Evolutionary conservation across 495 filamentous ascomycete species (phyloP).

Genomic region (Talaromyces adpressus): DNA sequence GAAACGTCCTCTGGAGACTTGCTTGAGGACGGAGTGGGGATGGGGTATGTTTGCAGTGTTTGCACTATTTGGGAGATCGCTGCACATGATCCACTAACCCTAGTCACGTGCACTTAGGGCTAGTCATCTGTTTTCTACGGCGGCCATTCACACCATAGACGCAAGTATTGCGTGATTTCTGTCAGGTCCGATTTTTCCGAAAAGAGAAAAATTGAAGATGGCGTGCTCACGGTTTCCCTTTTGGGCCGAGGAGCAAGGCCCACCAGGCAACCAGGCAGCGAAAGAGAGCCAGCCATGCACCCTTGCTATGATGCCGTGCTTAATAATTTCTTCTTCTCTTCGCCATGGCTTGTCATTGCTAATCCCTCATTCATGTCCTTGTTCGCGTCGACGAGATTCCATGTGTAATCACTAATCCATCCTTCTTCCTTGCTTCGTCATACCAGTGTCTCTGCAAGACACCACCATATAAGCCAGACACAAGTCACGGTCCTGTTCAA

Average conservation of each 20-base stretch:
- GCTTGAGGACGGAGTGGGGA: not conserved
- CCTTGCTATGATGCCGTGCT: not conserved
- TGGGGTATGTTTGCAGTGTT: not conserved
- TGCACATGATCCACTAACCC: not conserved
- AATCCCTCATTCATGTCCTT: not conserved
- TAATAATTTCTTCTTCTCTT: conserved; percentile 1
- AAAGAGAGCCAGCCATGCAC: not conserved
- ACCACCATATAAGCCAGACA: not conserved
- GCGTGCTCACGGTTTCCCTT: conserved; percentile 7
- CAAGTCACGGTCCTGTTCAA: not conserved
- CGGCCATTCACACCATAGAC: conserved; percentile 10
- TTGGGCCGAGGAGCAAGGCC: not conserved
- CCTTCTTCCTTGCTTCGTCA: not conserved
- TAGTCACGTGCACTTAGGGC: conserved; percentile 5
- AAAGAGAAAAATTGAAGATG: not conserved
- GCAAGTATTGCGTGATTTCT: conserved; percentile 39
- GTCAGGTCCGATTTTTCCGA: not conserved
- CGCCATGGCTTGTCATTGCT: not conserved
- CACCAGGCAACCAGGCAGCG: not conserved
- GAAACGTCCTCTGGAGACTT: not conserved
- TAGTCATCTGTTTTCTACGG: not conserved
- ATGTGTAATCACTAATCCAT: not conserved
- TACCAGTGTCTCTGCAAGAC: not conserved
- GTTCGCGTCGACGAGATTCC: not conserved
- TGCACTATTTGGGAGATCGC: not conserved